Conservation (phyloP, 441 rosid genomes). For the Syzygium malaccense region DNA sequence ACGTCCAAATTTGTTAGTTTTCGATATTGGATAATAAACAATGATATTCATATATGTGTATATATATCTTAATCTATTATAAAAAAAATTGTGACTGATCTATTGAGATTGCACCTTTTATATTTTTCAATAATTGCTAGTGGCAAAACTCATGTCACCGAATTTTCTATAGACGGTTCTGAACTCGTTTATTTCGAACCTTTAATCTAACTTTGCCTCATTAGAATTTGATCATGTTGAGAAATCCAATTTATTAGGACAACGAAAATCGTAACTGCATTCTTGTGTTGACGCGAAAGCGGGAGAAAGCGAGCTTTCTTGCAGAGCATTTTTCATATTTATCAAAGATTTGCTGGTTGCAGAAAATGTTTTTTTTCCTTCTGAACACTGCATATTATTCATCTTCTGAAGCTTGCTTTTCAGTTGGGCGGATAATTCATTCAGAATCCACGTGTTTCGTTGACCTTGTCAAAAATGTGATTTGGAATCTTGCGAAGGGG, state of each 20-base stretch:
- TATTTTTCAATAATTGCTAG: not conserved
- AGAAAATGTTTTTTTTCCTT: not conserved
- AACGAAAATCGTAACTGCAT: not conserved
- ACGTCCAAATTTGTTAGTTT: accelerated
- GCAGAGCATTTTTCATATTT: not conserved
- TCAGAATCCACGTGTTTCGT: not conserved
- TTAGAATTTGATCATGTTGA: not conserved
- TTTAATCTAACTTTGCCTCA: not conserved
- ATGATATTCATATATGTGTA: not conserved
- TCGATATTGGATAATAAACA: not conserved
- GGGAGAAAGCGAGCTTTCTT: not conserved
- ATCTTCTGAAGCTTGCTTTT: not conserved
- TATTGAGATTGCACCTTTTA: not conserved
- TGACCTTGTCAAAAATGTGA: not conserved
- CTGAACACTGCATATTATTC: not conserved
- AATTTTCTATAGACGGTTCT: too few species aligned
- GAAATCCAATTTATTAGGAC: not conserved
- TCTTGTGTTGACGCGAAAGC: not conserved
- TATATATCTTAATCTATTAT: not conserved
- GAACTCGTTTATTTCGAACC: accelerated
- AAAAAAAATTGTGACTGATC: accelerated
- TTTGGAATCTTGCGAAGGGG: not conserved
- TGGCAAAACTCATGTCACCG: not conserved
- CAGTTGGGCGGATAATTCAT: not conserved
- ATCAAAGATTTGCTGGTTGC: not conserved